Evolutionary conservation across 805 yeast species (phyloP).

Genomic region (Ogataea paradorogensis): DNA sequence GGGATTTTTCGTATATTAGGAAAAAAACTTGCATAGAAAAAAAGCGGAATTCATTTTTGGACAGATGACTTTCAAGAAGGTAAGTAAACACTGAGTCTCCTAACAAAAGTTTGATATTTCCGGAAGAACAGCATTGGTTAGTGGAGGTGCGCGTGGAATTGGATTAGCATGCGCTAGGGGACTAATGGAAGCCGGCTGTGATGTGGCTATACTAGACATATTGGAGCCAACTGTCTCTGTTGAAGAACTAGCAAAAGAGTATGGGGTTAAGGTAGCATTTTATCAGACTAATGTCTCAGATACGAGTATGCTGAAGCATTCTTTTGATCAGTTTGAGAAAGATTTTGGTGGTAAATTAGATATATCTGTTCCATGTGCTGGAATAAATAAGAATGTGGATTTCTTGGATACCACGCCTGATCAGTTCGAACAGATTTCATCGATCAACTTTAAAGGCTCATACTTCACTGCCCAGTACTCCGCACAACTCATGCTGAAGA

Average conservation of each 20-base stretch:
- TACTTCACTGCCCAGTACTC: slow-evolving; percentile 33
- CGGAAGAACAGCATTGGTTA: slow-evolving; percentile 20
- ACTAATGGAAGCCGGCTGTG: slow-evolving; percentile 17
- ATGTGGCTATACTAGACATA: slow-evolving; percentile 11
- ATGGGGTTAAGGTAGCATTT: slow-evolving; percentile 9
- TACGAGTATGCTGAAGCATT: slow-evolving; percentile 2
- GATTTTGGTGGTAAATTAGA: slow-evolving; percentile 39
- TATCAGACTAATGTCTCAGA: slow-evolving; percentile 16
- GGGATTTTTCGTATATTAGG: not conserved
- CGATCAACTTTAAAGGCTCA: slow-evolving; percentile 45
- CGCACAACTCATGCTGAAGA: slow-evolving; percentile 18
- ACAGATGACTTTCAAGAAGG: not conserved
- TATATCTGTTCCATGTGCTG: slow-evolving; percentile 42
- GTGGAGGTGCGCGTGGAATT: slow-evolving; percentile 21
- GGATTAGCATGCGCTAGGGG: slow-evolving; percentile 20
- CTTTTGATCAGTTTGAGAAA: slow-evolving; percentile 11
- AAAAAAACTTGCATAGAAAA: not conserved
- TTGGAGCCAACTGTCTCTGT: not conserved
- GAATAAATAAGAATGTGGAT: slow-evolving; percentile 40
- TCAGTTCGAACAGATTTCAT: slow-evolving; percentile 11
- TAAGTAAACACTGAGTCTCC: not conserved
- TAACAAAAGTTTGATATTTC: slow-evolving; percentile 12
- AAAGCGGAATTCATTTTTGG: not conserved
- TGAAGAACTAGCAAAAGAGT: not conserved
- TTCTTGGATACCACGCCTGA: slow-evolving; percentile 34